Evolutionary conservation across 208 protist species (phyloP), one percentile per base, ranked within the genome.

Genomic region (Trypanosoma avium): DNA sequence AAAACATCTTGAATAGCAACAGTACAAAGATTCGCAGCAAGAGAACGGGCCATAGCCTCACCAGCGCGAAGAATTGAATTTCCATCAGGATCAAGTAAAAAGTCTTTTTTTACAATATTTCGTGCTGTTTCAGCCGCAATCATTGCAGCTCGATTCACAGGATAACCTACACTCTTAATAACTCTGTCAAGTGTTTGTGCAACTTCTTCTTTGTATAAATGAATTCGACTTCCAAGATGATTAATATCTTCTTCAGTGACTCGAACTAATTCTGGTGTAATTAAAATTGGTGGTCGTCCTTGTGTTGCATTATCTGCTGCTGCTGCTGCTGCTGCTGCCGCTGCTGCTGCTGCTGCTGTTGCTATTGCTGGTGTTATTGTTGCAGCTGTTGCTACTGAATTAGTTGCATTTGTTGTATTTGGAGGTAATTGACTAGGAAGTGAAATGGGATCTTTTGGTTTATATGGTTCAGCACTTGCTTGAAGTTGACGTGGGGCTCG

Each of bases 21-120:
- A 61, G 76, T 89, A 77, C 89, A 90, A 21, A 95, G 71, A 70
- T 79, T 95, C 24, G 81, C 71, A 17, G 86, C 82, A 26, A 92
- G 73, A 6, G 89, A 93, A 65, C 89, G 89, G 4, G 75, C 67
- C 89, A 93, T 95, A 40, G 75, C 74, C 64, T 95, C 82, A 27
- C 74, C 84, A 29, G 85, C 83, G 17, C 73, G 56, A 22, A 86
- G 50, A 65, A 91, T 82, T 17, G 78, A 75, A 29, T 75, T 64
- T 15, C 60, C 35, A 74, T 98, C 91, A 13, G 81, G 68, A 75
- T 99, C 98, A 36, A 92, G 80, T 3, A 95, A 86, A 80, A 99
- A 99, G 77, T 99, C 98, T 82, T 99, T 99, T 43, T 85, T 40
- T 7, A 98, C 72, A 19, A 99, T 76, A 47, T 97, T 87, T 52